Evolutionary conservation across 768 basidiomycete species (phyloP).

Genomic region (Suillus clintonianus): DNA sequence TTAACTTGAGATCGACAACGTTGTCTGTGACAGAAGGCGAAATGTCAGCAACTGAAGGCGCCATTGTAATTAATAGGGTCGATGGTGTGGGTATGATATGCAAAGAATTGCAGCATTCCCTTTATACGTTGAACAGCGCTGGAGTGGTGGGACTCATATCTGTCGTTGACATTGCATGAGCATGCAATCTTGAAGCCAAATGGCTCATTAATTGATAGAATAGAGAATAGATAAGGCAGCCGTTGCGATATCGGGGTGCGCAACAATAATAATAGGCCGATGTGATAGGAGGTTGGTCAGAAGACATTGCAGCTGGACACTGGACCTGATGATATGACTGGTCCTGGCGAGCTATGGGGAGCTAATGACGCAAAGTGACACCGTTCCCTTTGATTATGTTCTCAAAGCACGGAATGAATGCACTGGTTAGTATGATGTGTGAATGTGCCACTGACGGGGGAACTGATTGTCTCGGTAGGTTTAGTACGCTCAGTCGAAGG

Average conservation of each 20-base stretch:
- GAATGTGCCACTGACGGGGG: neutral
- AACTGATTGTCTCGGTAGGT: neutral
- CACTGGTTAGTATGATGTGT: neutral
- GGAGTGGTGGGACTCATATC: neutral
- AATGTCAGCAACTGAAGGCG: conserved; percentile 15
- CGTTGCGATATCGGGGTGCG: neutral
- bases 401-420: neutral
- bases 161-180: neutral
- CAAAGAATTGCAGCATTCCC: neutral
- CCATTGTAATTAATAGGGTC: conserved; percentile 6
- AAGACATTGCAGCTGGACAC: neutral
- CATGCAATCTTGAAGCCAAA: conserved; percentile 3
- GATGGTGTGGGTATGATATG: neutral
- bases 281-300: neutral
- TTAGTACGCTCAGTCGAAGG: neutral
- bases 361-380: neutral
- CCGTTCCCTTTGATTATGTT: neutral
- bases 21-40: conserved; percentile 4
- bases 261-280: neutral
- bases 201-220: conserved; percentile 2
- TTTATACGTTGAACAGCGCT: neutral
- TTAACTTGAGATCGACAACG: conserved; percentile 9
- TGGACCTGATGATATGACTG: neutral
- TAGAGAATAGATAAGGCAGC: neutral
- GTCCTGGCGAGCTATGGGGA: neutral